Conservation (phyloP, 768 basidiomycete genomes). For the Xanthoconium purpureum region DNA sequence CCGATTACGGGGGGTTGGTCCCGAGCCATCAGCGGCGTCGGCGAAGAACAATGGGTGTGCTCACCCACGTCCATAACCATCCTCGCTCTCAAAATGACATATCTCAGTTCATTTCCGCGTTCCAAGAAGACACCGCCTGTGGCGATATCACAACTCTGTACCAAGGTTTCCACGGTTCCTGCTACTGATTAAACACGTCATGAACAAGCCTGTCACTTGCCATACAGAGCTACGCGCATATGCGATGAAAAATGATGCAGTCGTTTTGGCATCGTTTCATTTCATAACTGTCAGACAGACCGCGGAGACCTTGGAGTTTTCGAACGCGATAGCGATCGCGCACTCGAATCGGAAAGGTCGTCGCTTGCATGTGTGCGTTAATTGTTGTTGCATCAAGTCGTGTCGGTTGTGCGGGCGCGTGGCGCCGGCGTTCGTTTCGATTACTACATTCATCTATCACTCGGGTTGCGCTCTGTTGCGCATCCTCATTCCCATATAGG, state of each 20-base stretch:
- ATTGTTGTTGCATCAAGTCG: neutral
- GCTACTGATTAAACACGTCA: conserved; percentile 5
- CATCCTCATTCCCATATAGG: neutral
- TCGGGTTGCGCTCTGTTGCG: neutral
- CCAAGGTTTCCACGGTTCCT: neutral
- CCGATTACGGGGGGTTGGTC: neutral
- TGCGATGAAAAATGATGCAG: neutral
- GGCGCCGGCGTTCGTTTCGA: neutral
- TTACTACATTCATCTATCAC: neutral
- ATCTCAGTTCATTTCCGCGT: conserved; percentile 1
- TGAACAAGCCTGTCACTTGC: neutral
- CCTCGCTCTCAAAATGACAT: neutral
- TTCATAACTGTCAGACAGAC: neutral
- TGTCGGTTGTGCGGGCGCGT: neutral
- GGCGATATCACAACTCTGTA: neutral
- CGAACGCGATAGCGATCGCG: neutral
- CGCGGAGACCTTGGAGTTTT: conserved; percentile 16
- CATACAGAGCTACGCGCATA: neutral
- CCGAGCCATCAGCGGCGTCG: conserved; percentile 6
- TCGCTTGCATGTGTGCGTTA: neutral
- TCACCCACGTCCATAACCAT: neutral
- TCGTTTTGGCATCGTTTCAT: conserved; percentile 6
- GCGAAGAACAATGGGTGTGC: neutral
- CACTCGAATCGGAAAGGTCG: neutral
- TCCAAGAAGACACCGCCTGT: conserved; percentile 7